Conservation (phyloP, 106 monocot species). For the Dioscorea alata region DNA sequence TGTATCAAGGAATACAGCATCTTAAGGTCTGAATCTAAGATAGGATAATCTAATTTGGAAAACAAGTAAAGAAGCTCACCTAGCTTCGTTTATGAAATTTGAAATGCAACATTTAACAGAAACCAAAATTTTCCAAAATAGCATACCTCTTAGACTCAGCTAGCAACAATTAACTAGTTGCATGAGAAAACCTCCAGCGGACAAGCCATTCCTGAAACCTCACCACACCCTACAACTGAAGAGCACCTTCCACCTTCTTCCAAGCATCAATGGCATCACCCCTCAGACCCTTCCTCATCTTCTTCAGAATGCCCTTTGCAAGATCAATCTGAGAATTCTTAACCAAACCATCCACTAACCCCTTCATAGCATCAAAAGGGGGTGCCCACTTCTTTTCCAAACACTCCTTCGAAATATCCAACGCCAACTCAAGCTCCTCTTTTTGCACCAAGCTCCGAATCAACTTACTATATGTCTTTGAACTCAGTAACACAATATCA, state of each 20-base stretch:
- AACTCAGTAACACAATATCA: conserved; percentile 23
- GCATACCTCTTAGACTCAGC: no score
- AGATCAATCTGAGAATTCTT: conserved; percentile 27
- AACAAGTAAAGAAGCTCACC: no score
- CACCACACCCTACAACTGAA: conserved; percentile 21
- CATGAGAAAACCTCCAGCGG: no score
- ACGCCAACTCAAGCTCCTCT: conserved; percentile 22
- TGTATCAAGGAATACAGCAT: no score
- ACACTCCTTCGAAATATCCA: conserved; percentile 55
- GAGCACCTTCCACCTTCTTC: conserved; percentile 50
- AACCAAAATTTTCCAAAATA: no score
- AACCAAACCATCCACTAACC: conserved; percentile 49
- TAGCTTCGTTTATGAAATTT: no score
- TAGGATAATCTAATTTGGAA: no score
- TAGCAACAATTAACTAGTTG: no score
- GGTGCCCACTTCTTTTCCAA: conserved; percentile 54
- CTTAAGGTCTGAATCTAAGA: no score
- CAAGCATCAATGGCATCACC: conserved; percentile 53
- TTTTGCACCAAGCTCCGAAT: conserved; percentile 53
- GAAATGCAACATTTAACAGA: no score
- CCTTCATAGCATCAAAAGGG: conserved; percentile 45
- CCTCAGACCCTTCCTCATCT: conserved; percentile 38
- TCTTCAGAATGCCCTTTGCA: conserved; percentile 30
- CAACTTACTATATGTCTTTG: conserved; percentile 38
- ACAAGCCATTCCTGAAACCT: no score